These are phyloP conservation scores for Euryodendron excelsum DNA, from an alignment of 148 eudicot species.

Conservation along the genomic window DNA sequence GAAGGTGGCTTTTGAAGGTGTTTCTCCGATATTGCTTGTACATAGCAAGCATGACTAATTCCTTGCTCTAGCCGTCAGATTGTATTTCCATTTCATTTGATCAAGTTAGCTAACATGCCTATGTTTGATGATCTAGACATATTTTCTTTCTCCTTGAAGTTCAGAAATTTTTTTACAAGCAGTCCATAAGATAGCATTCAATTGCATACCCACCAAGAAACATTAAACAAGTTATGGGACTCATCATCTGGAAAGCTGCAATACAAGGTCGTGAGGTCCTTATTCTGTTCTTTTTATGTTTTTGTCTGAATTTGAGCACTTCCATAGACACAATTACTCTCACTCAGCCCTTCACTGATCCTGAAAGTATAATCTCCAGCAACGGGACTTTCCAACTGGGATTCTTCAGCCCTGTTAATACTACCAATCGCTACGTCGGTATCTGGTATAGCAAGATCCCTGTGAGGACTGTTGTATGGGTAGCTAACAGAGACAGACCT, in stretches of 20 bases:
- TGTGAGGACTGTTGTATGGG: conserved; percentile 30
- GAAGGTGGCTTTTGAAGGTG: not conserved
- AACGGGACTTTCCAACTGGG: conserved; percentile 35
- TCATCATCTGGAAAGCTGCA: not conserved
- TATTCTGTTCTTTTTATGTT: conserved; percentile 3
- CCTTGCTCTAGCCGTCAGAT: too few relatives aligned
- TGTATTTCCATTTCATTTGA: not conserved
- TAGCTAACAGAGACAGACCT: conserved; percentile 42
- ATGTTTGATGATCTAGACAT: too few relatives aligned
- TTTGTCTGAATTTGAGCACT: not conserved
- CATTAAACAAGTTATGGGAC: not conserved
- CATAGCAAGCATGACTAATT: too few relatives aligned
- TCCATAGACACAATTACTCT: conserved; percentile 23
- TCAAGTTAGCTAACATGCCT: not conserved
- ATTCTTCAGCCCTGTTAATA: conserved; percentile 39
- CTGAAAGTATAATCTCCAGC: conserved; percentile 33
- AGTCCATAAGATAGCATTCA: not conserved
- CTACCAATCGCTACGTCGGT: conserved; percentile 40
- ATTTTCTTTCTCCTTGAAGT: too few relatives aligned
- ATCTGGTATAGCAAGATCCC: conserved; percentile 37
- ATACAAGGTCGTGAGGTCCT: not conserved
- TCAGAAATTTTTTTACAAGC: not conserved
- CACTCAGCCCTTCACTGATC: conserved; percentile 23
- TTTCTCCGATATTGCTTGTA: too few relatives aligned
- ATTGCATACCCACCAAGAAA: not conserved